Percentiles rank a stretch among this genome's conserved stretches.
Evolutionary conservation across 2,329 filamentous ascomycete species (phyloP).

Genomic region (Colletotrichum navitas): DNA sequence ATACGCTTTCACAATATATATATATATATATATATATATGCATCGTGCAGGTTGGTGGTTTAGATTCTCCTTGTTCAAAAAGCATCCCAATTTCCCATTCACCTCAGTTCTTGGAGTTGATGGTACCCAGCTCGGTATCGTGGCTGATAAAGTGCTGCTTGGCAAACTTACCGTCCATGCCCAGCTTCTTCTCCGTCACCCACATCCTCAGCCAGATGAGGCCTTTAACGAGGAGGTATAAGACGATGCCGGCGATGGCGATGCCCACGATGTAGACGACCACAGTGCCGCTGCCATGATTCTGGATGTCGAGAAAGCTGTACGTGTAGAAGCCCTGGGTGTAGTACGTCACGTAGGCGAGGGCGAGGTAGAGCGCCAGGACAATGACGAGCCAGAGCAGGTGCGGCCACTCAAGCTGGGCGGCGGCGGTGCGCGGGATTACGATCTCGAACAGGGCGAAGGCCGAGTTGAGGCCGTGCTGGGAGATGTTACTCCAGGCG

Average conservation of each 20-base stretch:
- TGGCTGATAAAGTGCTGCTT: constrained; percentile 43
- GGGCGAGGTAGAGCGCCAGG: constrained; percentile 76
- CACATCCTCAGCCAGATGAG: constrained; percentile 64
- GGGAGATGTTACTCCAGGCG: constrained; percentile 76
- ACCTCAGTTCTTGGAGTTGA: constrained; percentile 38
- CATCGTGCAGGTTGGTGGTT: background rate
- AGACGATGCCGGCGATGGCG: constrained; percentile 62
- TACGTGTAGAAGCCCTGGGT: constrained; percentile 83
- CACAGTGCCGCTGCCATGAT: constrained; percentile 65
- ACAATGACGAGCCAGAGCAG: constrained; percentile 77
- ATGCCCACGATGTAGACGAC: constrained; percentile 75
- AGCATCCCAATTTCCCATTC: background rate
- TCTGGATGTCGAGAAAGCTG: constrained; percentile 75
- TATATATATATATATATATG: background rate
- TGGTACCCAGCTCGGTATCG: constrained; percentile 44
- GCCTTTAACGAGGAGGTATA: constrained; percentile 65
- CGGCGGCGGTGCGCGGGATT: constrained; percentile 73
- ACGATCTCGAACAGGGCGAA: constrained; percentile 84
- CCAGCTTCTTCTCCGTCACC: constrained; percentile 61
- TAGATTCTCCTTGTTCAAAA: background rate
- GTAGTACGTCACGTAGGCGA: constrained; percentile 80
- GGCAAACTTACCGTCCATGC: constrained; percentile 58
- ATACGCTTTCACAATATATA: background rate
- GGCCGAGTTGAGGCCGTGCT: constrained; percentile 79
- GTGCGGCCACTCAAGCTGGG: constrained; percentile 68